These are phyloP conservation scores for Phytophthora niederhauseri DNA, from an alignment of 352 stramenopile species.

Conservation along the genomic window DNA sequence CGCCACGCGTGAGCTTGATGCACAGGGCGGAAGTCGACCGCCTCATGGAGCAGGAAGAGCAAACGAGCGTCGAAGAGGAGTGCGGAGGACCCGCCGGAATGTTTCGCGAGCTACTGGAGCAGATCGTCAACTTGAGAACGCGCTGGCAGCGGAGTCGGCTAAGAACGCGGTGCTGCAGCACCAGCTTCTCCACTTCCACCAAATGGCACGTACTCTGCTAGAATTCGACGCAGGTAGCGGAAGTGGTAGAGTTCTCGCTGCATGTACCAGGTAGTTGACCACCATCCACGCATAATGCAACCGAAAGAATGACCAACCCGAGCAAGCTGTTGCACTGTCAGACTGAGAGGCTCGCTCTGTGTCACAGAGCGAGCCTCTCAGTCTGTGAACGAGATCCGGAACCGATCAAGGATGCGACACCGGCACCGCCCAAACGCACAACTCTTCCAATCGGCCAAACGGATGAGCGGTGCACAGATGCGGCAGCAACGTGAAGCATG, in stretches of 20 bases:
- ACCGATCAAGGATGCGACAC: conserved; percentile 12
- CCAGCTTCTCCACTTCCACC: conserved; percentile 10
- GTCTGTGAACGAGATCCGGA: conserved; percentile 25
- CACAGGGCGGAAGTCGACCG: conserved; percentile 1
- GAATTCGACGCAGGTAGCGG: neutral
- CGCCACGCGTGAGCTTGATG: neutral
- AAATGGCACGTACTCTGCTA: neutral
- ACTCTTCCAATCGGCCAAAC: conserved; percentile 32
- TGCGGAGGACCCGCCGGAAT: neutral
- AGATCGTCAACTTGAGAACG: conserved; percentile 20
- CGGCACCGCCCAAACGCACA: conserved; percentile 20
- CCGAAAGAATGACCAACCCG: neutral
- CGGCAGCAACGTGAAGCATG: conserved; percentile 7
- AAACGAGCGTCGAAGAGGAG: neutral
- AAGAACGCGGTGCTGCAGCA: conserved; percentile 21
- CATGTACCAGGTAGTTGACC: neutral
- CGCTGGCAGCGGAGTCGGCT: conserved; percentile 5
- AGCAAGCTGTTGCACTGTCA: neutral
- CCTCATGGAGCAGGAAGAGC: conserved; percentile 10
- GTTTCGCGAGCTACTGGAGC: conserved; percentile 17
- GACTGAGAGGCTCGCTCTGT: neutral
- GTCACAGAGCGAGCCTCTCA: too few relatives aligned
- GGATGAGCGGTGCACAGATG: conserved; percentile 29
- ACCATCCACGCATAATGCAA: conserved; percentile 11
- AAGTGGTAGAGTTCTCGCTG: neutral